These are phyloP conservation scores for Delitschia confertaspora DNA, from an alignment of 495 filamentous ascomycete genomes.

Conservation along the genomic window DNA sequence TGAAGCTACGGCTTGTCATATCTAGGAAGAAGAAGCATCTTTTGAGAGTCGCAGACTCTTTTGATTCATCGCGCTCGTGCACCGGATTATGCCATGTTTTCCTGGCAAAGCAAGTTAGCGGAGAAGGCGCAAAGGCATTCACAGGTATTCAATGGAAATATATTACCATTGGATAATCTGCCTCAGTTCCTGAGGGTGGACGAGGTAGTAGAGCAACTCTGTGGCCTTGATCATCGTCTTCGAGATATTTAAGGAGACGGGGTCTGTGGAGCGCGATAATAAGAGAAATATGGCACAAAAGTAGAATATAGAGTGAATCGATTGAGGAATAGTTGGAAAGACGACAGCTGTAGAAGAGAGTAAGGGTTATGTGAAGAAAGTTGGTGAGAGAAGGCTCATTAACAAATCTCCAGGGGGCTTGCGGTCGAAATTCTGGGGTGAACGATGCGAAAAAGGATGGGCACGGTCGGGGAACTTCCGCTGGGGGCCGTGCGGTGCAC, in stretches of 20 bases:
- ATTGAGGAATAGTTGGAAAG: background rate
- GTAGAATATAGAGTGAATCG: background rate
- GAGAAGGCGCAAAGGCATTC: background rate
- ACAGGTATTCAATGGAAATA: background rate
- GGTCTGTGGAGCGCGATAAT: background rate
- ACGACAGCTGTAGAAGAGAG: background rate
- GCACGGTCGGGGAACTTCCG: no score
- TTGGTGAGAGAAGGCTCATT: no score
- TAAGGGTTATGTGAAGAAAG: background rate
- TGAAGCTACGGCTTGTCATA: slow-evolving; percentile 85
- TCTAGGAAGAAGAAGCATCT: slow-evolving; percentile 81
- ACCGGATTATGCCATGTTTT: slow-evolving; percentile 94
- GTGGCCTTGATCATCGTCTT: slow-evolving; percentile 28
- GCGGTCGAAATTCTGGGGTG: no score
- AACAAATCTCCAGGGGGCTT: no score
- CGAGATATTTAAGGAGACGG: background rate
- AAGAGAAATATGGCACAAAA: background rate
- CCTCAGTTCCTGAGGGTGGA: slow-evolving; percentile 72
- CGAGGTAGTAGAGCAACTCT: slow-evolving; percentile 62
- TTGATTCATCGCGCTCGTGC: slow-evolving; percentile 66
- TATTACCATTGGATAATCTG: slow-evolving; percentile 84
- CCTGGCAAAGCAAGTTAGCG: slow-evolving; percentile 44
- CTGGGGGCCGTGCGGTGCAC: no score
- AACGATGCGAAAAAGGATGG: no score
- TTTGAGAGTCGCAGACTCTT: slow-evolving; percentile 64